A percentile compares a stretch with the other conserved stretches of the same genome.
phyloP scores from a whole-genome alignment of 805 yeast species.

The Zygotorulaspora danielsina region DNA sequence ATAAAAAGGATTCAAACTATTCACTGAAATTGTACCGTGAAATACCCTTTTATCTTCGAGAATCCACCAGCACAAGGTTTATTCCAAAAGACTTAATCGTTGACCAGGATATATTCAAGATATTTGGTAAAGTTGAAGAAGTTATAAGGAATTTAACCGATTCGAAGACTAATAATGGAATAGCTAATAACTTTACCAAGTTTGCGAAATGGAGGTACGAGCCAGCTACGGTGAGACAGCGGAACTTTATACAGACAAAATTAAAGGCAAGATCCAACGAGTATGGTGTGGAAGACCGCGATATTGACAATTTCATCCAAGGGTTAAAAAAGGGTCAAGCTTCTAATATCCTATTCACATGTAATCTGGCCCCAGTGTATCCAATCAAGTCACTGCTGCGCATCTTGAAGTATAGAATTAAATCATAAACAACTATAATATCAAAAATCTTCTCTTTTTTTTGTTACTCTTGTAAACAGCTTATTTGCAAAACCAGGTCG shows the following conservation, averaged over 20 bases:
- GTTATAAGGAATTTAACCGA: conserved; percentile 20
- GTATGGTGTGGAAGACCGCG: conserved; percentile 4
- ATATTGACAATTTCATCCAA: conserved; percentile 10
- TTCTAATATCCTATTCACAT: conserved; percentile 28
- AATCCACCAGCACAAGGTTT: conserved; percentile 12
- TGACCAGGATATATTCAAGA: conserved; percentile 11
- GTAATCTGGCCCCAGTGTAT: conserved; percentile 29
- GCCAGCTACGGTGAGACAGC: conserved; percentile 32
- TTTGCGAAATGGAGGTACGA: conserved; percentile 35
- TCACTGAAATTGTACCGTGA: conserved; percentile 20
- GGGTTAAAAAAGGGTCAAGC: conserved; percentile 29
- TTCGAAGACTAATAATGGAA: conserved; percentile 1
- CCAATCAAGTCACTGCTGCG: conserved; percentile 24
- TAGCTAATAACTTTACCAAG: conserved; percentile 20
- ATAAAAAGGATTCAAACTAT: conserved; percentile 23
- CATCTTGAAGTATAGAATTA: conserved; percentile 16
- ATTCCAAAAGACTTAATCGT: conserved; percentile 14
- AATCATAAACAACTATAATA: conserved; percentile 1
- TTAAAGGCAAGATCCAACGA: conserved; percentile 6
- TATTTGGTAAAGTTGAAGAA: conserved; percentile 25
- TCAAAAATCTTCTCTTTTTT: too few relatives aligned
- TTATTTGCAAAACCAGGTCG: too few relatives aligned
- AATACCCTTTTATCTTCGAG: conserved; percentile 20
- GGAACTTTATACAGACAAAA: conserved; percentile 12
- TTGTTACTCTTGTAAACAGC: too few relatives aligned